Evolutionary conservation across 805 yeast genomes (phyloP).

Genomic region (Candida chauliodis): DNA sequence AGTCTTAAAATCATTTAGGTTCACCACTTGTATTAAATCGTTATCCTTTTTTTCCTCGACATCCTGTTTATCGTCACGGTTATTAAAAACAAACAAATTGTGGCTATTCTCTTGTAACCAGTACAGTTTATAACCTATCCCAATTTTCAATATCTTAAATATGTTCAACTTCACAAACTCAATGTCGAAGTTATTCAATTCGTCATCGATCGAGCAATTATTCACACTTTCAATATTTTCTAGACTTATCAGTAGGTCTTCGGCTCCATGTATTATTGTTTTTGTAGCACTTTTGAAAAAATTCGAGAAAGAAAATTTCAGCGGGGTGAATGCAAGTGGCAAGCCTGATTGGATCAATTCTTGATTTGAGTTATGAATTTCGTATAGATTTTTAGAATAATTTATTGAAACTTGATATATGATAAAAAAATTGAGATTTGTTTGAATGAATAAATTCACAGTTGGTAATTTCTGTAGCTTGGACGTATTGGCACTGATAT

Average conservation of each 20-base stretch:
- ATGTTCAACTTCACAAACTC: constrained; percentile 27
- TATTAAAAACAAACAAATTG: constrained; percentile 30
- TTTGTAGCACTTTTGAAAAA: constrained; percentile 32
- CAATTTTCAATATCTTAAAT: constrained; percentile 30
- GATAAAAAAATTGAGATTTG: constrained; percentile 36
- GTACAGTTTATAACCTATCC: constrained; percentile 25
- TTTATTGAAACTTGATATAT: constrained; percentile 37
- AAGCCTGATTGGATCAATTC: constrained; percentile 31
- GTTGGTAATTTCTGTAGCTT: constrained; percentile 24
- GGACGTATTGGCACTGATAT: constrained; percentile 33
- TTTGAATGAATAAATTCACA: constrained; percentile 37
- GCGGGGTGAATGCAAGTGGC: constrained; percentile 27
- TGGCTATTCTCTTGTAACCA: constrained; percentile 41
- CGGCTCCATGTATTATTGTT: constrained; percentile 26
- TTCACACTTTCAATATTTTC: constrained; percentile 35
- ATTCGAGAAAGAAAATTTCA: constrained; percentile 23
- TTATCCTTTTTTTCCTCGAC: constrained; percentile 7
- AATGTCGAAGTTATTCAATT: constrained; percentile 21
- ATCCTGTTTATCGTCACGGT: constrained; percentile 13
- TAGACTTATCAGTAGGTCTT: constrained; percentile 17
- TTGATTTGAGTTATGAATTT: constrained; percentile 25
- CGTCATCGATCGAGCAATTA: constrained; percentile 29
- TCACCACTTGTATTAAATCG: constrained; percentile 29
- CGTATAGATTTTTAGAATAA: constrained; percentile 31
- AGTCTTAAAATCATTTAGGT: constrained; percentile 28